A percentile compares a stretch with the other conserved stretches of the same genome.
Evolutionary conservation across 1,284 basidiomycete genomes (phyloP).

Genomic region (Pseudomicrostroma phylloplanum): DNA sequence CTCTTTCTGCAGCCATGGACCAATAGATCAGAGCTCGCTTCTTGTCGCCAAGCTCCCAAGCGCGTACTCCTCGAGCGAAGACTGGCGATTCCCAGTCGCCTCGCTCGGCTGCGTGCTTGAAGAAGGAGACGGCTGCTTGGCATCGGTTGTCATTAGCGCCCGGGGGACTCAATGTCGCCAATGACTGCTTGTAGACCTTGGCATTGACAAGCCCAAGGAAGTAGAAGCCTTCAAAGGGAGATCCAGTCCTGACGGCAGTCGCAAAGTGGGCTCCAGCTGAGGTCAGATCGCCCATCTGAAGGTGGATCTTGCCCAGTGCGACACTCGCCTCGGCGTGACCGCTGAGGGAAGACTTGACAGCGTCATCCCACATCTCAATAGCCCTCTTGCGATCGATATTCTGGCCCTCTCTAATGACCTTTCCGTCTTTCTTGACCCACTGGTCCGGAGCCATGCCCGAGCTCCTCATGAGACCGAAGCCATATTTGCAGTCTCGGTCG

Average conservation of each 20-base stretch:
- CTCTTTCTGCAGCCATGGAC: conserved; percentile 78
- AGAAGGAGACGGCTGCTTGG: conserved; percentile 25
- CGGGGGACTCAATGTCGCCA: not conserved
- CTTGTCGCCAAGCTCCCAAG: conserved; percentile 36
- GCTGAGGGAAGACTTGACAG: not conserved
- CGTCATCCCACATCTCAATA: not conserved
- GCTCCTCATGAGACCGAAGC: conserved; percentile 63
- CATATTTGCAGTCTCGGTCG: conserved; percentile 81
- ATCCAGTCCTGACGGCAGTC: conserved; percentile 20
- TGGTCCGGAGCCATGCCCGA: conserved; percentile 1
- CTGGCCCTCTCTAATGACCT: not conserved
- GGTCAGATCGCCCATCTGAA: conserved; percentile 27
- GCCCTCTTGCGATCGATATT: not conserved
- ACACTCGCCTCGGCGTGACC: conserved; percentile 72
- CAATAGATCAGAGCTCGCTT: conserved; percentile 54
- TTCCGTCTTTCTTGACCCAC: not conserved
- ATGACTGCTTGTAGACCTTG: conserved; percentile 16
- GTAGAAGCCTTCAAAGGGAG: conserved; percentile 34
- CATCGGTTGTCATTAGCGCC: conserved; percentile 17
- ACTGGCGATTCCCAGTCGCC: conserved; percentile 45
- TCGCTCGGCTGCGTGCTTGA: conserved; percentile 35
- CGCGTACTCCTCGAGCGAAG: conserved; percentile 42
- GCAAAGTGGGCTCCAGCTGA: conserved; percentile 26
- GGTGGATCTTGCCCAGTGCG: conserved; percentile 75
- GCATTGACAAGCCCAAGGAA: conserved; percentile 32